Base-by-base conservation (phyloP, 2,329 filamentous ascomycete genomes). In the Exutisphaerella laricina region DNA sequence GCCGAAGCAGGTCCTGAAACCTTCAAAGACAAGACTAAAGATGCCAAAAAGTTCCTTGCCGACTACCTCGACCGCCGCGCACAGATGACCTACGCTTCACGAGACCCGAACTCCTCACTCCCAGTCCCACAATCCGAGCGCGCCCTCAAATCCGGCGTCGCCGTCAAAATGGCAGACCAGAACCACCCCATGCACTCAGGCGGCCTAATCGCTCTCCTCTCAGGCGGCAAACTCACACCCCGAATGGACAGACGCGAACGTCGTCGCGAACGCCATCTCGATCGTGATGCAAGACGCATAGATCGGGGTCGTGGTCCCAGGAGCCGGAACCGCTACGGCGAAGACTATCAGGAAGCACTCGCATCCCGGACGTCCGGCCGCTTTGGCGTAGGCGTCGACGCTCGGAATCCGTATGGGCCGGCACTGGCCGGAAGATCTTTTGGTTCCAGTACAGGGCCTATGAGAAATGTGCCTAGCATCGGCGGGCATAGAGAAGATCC, bases 161-260 rank as follows among this genome's bases (percentile, higher is more conserved):
- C 69, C 5, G n/a, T n/a, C n/a, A n/a, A n/a, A n/a, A n/a, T n/a
- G n/a, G n/a, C n/a, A n/a, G 73, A 79, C 47, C 74, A 74, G 0
- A 72, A 68, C 46, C 69, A 77, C 48, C 66, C 73, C 0, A 71
- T 69, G 22, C 73, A 69, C 49, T 72, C 65, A 20, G 74, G 74
- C 2, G 68, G 66, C 5, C 56, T 75, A 6, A 52, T 75, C 3
- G 63, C 67, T 0, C 54, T 77, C 2, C 48, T 75, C 2, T 73
- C 67, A 0, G 74, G 73, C 1, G 73, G 73, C 0, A 54, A 59
- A 4, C 31, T 72, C 12, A 65, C 58, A 50, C 59, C 50, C 20
- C 45, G 39, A 25, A 45, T 41, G 22, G 53, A 20, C 7, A 46
- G 43, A n/a, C 36, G 25, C 16, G 39, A 49, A 14, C 43, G 47